Evolutionary conservation across 106 monocot genomes (phyloP).

Genomic region (Iris macrosiphon): DNA sequence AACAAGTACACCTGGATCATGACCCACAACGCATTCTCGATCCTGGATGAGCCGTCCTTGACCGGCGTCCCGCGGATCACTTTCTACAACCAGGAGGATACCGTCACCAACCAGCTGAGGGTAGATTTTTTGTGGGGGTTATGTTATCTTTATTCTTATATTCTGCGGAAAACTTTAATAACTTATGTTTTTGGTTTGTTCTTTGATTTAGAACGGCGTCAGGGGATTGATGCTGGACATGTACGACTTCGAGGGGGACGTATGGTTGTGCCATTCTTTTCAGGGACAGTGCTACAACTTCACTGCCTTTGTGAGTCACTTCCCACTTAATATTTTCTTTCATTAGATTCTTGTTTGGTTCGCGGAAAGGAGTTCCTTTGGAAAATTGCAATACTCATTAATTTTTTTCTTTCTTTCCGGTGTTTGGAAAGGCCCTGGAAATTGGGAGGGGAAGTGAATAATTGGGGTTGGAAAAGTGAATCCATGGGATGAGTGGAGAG

Average conservation of each 20-base stretch:
- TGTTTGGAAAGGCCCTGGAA: neutral
- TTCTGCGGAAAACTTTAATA: neutral
- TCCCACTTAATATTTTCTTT: neutral
- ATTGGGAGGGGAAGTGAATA: neutral
- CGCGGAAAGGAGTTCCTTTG: neutral
- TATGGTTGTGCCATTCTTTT: constrained; percentile 98
- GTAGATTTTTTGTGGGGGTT: constrained; percentile 15
- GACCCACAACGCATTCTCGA: constrained; percentile 96
- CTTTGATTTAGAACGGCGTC: constrained; percentile 58
- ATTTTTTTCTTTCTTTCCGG: neutral
- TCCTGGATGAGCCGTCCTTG: constrained; percentile 65
- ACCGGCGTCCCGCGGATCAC: constrained; percentile 78
- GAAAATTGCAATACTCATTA: too few species aligned
- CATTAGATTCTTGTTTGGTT: neutral
- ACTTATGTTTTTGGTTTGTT: neutral
- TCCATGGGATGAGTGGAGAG: too few species aligned
- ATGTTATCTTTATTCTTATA: neutral
- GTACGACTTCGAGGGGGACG: constrained; percentile 86
- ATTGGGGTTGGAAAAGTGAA: too few species aligned
- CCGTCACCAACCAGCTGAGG: constrained; percentile 86
- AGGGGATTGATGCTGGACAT: constrained; percentile 95
- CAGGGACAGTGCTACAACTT: constrained; percentile 96
- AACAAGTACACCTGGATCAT: constrained; percentile 97
- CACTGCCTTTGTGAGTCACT: constrained; percentile 89
- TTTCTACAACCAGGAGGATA: constrained; percentile 97